phyloP scores from a whole-genome alignment of 306 rosid species.

The Vicia faba region DNA sequence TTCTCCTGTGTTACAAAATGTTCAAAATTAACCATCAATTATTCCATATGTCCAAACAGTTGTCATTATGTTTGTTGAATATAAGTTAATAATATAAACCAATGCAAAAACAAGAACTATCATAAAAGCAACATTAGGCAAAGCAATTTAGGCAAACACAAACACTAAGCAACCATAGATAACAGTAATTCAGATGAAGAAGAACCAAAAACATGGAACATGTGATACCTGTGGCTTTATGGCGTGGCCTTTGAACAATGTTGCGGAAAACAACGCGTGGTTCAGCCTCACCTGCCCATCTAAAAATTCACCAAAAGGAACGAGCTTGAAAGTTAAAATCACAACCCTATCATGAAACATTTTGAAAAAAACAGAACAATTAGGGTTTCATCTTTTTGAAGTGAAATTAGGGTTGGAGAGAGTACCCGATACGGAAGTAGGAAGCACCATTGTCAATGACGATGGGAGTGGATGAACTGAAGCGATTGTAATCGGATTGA shows the following conservation, averaged over 20 bases:
- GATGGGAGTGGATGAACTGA: slow-evolving; percentile 37
- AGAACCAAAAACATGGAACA: slow-evolving; percentile 23
- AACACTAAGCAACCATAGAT: neutral
- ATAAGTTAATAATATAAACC: slow-evolving; percentile 21
- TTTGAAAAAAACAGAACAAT: neutral
- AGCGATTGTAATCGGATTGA: slow-evolving; percentile 40
- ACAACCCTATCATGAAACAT: slow-evolving; percentile 8
- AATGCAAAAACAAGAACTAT: slow-evolving; percentile 18
- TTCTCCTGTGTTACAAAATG: slow-evolving; percentile 61
- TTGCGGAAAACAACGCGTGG: slow-evolving; percentile 97
- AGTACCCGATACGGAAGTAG: slow-evolving; percentile 49
- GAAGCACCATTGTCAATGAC: slow-evolving; percentile 55
- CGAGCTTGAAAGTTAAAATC: slow-evolving; percentile 25
- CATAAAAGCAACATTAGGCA: neutral
- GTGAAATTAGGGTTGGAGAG: slow-evolving; percentile 53
- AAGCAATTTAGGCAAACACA: slow-evolving; percentile 16
- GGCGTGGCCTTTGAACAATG: slow-evolving; percentile 99
- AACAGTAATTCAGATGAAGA: slow-evolving; percentile 25
- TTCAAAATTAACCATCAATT: neutral
- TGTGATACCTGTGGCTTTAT: slow-evolving; percentile 72
- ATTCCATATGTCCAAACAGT: neutral
- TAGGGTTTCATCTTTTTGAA: neutral
- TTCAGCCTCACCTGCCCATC: slow-evolving; percentile 94
- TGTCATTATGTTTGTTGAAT: slow-evolving; percentile 3
- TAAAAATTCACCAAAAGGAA: slow-evolving; percentile 44